phyloP scores from a whole-genome alignment of 2,329 filamentous ascomycete genomes.

The Pseudogymnoascus sp. region DNA sequence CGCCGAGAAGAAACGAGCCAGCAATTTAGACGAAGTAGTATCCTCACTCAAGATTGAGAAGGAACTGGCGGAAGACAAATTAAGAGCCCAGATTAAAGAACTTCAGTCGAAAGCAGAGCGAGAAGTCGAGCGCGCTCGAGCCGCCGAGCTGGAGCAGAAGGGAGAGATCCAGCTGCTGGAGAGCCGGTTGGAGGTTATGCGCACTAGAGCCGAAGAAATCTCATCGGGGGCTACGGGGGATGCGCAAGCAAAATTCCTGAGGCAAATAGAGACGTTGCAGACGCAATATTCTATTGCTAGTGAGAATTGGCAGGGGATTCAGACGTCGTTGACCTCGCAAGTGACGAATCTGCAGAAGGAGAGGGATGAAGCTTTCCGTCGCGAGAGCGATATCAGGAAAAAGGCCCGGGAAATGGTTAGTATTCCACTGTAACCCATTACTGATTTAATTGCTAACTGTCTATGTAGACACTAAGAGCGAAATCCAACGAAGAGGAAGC shows the following conservation, averaged over 20 bases:
- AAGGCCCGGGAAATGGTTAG: slow-evolving; percentile 80
- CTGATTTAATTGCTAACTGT: slow-evolving; percentile 22
- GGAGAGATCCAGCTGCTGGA: slow-evolving; percentile 72
- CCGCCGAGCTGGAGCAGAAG: slow-evolving; percentile 68
- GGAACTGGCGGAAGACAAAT: slow-evolving; percentile 62
- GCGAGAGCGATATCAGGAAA: slow-evolving; percentile 79
- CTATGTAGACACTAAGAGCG: slow-evolving; percentile 50
- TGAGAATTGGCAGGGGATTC: slow-evolving; percentile 96
- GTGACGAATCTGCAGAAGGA: slow-evolving; percentile 78
- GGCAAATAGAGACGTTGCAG: slow-evolving; percentile 92
- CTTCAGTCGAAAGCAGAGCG: slow-evolving; percentile 65
- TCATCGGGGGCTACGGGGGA: slow-evolving; percentile 76
- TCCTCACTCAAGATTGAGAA: slow-evolving; percentile 70
- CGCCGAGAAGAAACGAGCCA: slow-evolving; percentile 49
- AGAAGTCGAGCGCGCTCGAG: slow-evolving; percentile 60
- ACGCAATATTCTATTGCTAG: slow-evolving; percentile 90
- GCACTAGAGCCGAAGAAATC: slow-evolving; percentile 78
- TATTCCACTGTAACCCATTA: slow-evolving; percentile 13
- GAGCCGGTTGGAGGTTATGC: slow-evolving; percentile 80
- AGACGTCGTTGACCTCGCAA: slow-evolving; percentile 72
- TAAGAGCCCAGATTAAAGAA: slow-evolving; percentile 60
- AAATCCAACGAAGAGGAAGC: slow-evolving; percentile 68
- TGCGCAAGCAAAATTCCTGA: slow-evolving; percentile 77
- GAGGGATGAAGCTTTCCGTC: slow-evolving; percentile 72
- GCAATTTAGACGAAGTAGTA: slow-evolving; percentile 49